Base-by-base conservation (phyloP, 1,284 basidiomycete genomes). In the Chalciporus sp. region DNA sequence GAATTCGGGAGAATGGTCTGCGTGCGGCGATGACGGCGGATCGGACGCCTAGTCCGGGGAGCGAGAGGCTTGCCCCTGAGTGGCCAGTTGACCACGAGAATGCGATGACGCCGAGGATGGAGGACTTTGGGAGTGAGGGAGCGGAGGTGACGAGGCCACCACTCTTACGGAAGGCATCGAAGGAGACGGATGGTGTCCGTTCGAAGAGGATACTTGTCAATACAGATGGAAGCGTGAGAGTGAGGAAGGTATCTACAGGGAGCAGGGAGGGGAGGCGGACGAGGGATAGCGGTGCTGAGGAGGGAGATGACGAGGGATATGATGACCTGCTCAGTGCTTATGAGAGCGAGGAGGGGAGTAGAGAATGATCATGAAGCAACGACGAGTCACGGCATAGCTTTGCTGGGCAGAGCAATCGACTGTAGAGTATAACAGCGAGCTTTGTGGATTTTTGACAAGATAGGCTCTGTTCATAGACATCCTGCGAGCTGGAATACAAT, bases 291-390 rank as follows among this genome's bases (percentile, higher is more conserved):
- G 81, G 76, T 27, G 86, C 85, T 1, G 83, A 86, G 49, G 86
- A 89, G 52, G 88, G 88, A 3, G 87, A 90, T 57, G 88, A 90
- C 58, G 88, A 90, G 65, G 87, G 85, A 7, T 90, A 90, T 54
- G 86, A 86, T 58, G 88, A 90, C 28, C 65, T 90, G 52, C 67
- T 90, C 58, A 88, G 85, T 65, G 87, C 87, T 23, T 91, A 91
- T 62, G 88, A 90, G 70, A 90, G 88, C 63, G 88, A 90, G 60
- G 80, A 80, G 47, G 72, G 72, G 27, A 66, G 70, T 42, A 62
- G 63, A 44, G 56, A 66, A 49, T 72, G 66, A 69, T 42, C 14
- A 39, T 39, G 9, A 29, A 11, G 28, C 2, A 29, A 29, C 11
- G 33, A 35, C 14, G 33, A 6, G 2, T 35, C 35, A 17, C 9